Percentiles rank a stretch among this genome's conserved stretches.
These are phyloP conservation scores for Pseudocercospora crystallina DNA, from an alignment of 2,329 filamentous ascomycete genomes.

Conservation along the genomic window DNA sequence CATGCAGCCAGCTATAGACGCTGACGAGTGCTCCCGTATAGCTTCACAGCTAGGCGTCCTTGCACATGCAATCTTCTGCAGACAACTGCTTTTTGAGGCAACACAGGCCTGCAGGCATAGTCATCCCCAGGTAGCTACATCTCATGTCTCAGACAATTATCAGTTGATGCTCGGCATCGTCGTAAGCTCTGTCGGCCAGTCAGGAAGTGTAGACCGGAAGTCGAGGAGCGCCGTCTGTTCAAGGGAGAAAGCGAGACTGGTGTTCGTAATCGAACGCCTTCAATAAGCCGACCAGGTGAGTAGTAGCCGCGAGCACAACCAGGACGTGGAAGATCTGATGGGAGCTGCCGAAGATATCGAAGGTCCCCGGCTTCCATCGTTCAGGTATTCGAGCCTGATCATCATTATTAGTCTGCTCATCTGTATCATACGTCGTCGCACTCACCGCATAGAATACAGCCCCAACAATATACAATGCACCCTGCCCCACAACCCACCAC, in stretches of 20 bases:
- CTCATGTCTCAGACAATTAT: not conserved
- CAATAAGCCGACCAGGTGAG: conserved; percentile 77
- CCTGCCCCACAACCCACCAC: conserved; percentile 76
- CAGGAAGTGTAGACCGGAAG: no score
- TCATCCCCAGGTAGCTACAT: no score
- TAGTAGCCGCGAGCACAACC: conserved; percentile 76
- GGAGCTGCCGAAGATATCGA: conserved; percentile 89
- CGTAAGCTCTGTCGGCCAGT: not conserved
- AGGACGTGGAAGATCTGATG: conserved; percentile 96
- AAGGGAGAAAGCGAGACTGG: not conserved
- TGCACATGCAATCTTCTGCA: no score
- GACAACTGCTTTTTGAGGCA: no score
- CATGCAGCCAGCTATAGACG: no score
- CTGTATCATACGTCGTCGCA: conserved; percentile 11
- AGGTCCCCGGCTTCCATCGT: conserved; percentile 70
- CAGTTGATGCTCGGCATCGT: not conserved
- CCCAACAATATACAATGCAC: conserved; percentile 79
- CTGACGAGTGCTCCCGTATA: no score
- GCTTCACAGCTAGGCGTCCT: no score
- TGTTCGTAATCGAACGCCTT: conserved; percentile 88
- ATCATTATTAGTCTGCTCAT: not conserved
- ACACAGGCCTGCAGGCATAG: no score
- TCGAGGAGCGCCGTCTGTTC: no score
- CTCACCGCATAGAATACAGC: conserved; percentile 81
- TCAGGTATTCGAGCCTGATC: conserved; percentile 75